A percentile compares a stretch with the other conserved stretches of the same genome.
phyloP scores from a whole-genome alignment of 352 stramenopile species.

The Phytopythium delawarense region DNA sequence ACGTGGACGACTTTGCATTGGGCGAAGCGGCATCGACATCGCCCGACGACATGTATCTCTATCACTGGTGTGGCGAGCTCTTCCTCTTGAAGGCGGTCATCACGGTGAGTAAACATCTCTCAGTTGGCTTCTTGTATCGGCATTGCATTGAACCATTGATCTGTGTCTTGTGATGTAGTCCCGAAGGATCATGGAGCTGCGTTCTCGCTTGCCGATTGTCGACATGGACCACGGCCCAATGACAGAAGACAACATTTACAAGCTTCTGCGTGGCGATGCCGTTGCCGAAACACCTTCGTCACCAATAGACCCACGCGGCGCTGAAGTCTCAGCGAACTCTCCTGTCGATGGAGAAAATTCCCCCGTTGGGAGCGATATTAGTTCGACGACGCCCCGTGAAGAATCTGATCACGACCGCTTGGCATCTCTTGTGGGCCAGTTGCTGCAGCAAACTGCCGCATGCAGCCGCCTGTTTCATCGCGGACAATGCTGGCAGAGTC shows the following conservation, averaged over 20 bases:
- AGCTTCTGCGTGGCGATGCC: background rate
- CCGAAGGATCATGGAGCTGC: constrained; percentile 25
- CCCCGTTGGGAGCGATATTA: background rate
- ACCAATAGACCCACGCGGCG: background rate
- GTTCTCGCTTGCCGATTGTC: constrained; percentile 5
- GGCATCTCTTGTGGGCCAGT: constrained; percentile 18
- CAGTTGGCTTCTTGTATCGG: background rate
- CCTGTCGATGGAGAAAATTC: background rate
- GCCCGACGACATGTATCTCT: constrained; percentile 50
- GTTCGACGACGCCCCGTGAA: background rate
- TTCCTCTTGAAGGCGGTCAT: constrained; percentile 53
- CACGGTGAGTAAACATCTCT: constrained; percentile 21
- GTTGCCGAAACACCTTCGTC: background rate
- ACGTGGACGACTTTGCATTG: background rate
- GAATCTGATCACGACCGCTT: constrained; percentile 8
- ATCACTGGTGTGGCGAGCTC: constrained; percentile 57
- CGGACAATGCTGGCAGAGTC: constrained; percentile 44
- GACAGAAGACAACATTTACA: constrained; percentile 32
- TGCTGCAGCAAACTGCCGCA: constrained; percentile 36
- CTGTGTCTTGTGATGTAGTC: background rate
- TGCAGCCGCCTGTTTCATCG: constrained; percentile 43
- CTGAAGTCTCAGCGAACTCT: background rate
- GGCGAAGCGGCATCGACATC: background rate
- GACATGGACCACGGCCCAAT: constrained; percentile 24
- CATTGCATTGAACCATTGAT: background rate